Evolutionary conservation across 2,329 filamentous ascomycete species (phyloP).

Genomic region (Cladosporium sp.): DNA sequence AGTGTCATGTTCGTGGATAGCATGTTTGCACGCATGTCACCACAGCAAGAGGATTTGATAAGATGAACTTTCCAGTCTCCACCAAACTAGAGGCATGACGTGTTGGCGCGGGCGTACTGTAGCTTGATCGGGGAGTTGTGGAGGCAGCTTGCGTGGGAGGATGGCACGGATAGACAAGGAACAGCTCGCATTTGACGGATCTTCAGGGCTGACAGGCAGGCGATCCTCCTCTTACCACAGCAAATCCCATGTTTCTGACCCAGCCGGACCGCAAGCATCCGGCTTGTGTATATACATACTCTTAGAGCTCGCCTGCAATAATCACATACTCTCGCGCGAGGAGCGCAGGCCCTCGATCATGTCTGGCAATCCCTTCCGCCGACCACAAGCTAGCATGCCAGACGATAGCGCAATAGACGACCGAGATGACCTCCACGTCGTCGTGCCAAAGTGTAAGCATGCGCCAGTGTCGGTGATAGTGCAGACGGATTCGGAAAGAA

Average conservation of each 20-base stretch:
- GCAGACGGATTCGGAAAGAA: conserved; percentile 19
- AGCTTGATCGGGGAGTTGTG: neutral
- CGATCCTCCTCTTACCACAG: conserved; percentile 5
- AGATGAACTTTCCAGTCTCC: neutral
- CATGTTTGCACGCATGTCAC: no score
- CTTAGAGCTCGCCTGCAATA: neutral
- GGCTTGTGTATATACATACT: neutral
- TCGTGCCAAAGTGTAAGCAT: conserved; percentile 21
- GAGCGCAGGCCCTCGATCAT: conserved; percentile 15
- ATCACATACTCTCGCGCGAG: neutral
- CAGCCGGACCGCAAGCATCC: neutral
- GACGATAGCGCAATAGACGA: conserved; percentile 17
- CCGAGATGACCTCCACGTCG: conserved; percentile 14
- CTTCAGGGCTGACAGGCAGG: conserved; percentile 6
- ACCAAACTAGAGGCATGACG: neutral
- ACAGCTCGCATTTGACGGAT: neutral
- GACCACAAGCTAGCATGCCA: conserved; percentile 18
- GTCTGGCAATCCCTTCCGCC: conserved; percentile 32
- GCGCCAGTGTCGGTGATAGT: conserved; percentile 7
- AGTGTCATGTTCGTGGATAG: no score
- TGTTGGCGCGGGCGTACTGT: neutral
- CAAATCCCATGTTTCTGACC: neutral
- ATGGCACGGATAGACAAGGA: neutral
- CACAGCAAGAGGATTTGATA: no score
- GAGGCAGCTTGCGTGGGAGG: conserved; percentile 4